These are phyloP conservation scores for Oenanthe javanica DNA, from an alignment of 140 eudicot genomes.

Conservation along the genomic window DNA sequence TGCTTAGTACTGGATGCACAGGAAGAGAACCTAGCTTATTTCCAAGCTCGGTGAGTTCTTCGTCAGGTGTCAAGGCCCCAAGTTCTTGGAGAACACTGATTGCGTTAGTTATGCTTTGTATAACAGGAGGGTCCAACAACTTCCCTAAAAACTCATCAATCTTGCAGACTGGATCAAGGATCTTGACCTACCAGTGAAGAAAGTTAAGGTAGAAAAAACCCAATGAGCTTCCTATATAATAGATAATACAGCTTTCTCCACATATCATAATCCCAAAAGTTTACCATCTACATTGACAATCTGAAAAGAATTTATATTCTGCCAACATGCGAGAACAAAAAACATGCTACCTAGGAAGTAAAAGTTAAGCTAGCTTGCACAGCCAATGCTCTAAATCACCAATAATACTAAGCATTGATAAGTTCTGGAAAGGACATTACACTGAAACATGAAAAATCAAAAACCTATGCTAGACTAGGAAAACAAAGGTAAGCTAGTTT, in stretches of 20 bases:
- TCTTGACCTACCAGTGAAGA: conserved; percentile 50
- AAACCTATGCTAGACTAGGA: background rate
- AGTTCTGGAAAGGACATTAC: background rate
- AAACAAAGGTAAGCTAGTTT: background rate
- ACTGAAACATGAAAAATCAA: background rate
- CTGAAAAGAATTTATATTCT: background rate
- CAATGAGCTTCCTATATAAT: background rate
- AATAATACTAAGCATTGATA: background rate
- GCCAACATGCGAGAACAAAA: background rate
- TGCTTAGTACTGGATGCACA: conserved; percentile 87
- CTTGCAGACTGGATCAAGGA: conserved; percentile 65
- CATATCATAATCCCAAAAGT: background rate
- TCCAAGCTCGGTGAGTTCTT: conserved; percentile 84
- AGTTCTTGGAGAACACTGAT: conserved; percentile 70
- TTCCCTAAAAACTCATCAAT: conserved; percentile 69
- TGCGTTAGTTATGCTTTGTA: conserved; percentile 69
- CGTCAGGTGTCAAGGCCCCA: conserved; percentile 73
- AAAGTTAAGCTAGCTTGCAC: background rate
- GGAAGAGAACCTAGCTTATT: conserved; percentile 77
- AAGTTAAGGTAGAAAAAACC: background rate
- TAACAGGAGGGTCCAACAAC: conserved; percentile 79
- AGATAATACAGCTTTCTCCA: background rate
- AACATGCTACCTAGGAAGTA: background rate
- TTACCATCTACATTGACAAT: background rate
- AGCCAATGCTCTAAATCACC: background rate